Base-by-base conservation (phyloP, 208 protist genomes). In the Trypanosomatidae sp. region DNA sequence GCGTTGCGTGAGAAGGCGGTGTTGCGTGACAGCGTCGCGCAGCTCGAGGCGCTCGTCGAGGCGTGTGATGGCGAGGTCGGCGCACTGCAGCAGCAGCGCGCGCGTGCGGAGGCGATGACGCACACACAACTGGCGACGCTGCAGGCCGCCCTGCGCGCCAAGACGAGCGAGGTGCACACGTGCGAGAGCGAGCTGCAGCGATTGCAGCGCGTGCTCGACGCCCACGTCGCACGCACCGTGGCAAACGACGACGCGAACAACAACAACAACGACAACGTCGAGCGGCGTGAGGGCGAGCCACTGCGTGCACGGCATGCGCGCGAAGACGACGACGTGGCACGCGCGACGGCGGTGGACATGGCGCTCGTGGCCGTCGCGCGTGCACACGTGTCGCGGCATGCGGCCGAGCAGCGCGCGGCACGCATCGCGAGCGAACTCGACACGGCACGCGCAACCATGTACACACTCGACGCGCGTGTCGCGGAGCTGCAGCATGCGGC, bases 161-260 rank as follows among this genome's bases (percentile, higher is more conserved):
- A 91, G 57, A 77, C 87, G 44, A 56, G 71, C 11, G 82, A 91
- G 50, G 49, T 91, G 23, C 64, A 60, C 24, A 45, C 85, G 21
- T 91, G 75, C 48, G 82, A 91, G 25, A 68, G 79, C 20, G 82
- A 91, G 41, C 71, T 91, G 13, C 33, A 56, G 39, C 66, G 73
- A 19, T 63, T 91, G 16, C 69, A 79, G 52, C 40, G 43, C 15
- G 56, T 81, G 25, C 47, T 87, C 35, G 70, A 87, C 10, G 45
- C 60, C 13, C 71, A 76, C 43, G 50, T 82, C 18, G 20, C 57
- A 16, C 60, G 68, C 28, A 51, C 60, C 27, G 61, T 58, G 22
- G 30, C 19, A 11, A 35, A 33, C 7, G 39, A 35, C 15, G 41
- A 42, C 11, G 11, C n/a, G n/a, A n/a, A n/a, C n/a, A n/a, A n/a